phyloP scores from a whole-genome alignment of 306 rosid genomes.

The Cucumis cinereus region DNA sequence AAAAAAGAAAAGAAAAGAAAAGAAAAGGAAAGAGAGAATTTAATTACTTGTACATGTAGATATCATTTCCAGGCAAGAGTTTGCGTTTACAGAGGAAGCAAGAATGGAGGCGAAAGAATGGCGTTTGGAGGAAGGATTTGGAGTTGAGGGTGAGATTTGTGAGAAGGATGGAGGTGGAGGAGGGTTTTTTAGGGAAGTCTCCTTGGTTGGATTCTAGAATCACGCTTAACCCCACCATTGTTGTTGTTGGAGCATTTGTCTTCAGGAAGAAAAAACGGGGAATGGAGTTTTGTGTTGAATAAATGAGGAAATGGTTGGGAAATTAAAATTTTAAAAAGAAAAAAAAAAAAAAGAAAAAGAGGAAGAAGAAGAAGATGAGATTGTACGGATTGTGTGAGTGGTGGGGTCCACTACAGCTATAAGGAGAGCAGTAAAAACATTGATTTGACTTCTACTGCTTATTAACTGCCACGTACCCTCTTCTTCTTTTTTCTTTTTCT shows the following conservation, averaged over 20 bases:
- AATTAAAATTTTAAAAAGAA: neutral
- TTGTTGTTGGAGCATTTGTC: neutral
- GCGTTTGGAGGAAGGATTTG: neutral
- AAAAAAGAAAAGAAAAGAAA: neutral
- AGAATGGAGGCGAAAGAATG: conserved; percentile 36
- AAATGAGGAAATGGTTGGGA: conserved; percentile 13
- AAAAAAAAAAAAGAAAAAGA: neutral
- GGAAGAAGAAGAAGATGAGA: neutral
- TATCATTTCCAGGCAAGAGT: conserved; percentile 66
- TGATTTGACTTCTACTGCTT: conserved; percentile 49
- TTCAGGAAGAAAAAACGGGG: neutral
- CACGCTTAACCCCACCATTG: conserved; percentile 70
- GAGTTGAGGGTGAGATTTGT: too few species aligned
- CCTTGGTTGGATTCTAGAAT: conserved; percentile 50
- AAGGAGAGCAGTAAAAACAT: conserved; percentile 34
- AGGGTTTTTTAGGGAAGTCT: conserved; percentile 2
- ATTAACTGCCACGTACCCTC: conserved; percentile 42
- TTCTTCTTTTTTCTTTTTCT: conserved; percentile 7
- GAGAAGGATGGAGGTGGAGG: conserved; percentile 26
- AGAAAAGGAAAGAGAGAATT: neutral
- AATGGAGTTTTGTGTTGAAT: neutral
- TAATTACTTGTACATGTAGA: conserved; percentile 91
- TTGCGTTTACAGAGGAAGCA: conserved; percentile 59
- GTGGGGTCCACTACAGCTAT: conserved; percentile 71
- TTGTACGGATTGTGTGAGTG: conserved; percentile 1